Evolutionary conservation across 192 early-diverging fungal species (phyloP).

Genomic region (Backusella mclennaniae): DNA sequence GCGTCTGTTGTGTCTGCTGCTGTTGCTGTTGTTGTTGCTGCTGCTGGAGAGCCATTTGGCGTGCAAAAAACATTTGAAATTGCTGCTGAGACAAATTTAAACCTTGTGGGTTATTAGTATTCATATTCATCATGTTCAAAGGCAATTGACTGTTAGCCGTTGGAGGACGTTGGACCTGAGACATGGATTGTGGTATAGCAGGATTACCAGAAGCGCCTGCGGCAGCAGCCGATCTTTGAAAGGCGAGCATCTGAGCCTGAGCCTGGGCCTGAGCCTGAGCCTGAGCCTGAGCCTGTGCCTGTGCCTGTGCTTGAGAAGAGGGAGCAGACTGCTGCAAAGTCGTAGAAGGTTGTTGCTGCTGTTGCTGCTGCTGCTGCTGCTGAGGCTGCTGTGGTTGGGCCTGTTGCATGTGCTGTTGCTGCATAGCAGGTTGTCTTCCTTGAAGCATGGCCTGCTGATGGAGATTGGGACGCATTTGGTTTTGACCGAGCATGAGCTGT

Average conservation of each 20-base stretch:
- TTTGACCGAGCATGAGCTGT: conserved; percentile 24
- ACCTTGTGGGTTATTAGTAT: not conserved
- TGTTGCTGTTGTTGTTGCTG: conserved; percentile 24
- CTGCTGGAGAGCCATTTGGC: conserved; percentile 31
- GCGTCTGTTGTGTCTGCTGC: not conserved
- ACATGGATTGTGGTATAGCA: not conserved
- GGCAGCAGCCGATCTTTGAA: conserved; percentile 11
- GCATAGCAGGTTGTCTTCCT: conserved; percentile 14
- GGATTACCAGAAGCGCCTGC: not conserved
- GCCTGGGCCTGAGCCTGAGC: no score
- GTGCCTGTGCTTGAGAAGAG: conserved; percentile 27
- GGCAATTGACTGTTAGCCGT: not conserved
- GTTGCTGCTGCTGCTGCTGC: no score
- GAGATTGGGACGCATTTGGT: conserved; percentile 12
- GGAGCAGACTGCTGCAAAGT: not conserved
- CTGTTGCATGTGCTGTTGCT: conserved; percentile 26
- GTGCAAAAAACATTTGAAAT: conserved; percentile 23
- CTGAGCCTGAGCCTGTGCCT: conserved; percentile 3
- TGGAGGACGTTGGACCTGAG: not conserved
- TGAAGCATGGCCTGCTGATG: conserved; percentile 28
- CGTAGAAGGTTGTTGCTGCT: not conserved
- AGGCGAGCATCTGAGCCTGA: conserved; percentile 18
- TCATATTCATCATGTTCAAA: conserved; percentile 11
- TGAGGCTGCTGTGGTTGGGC: no score
- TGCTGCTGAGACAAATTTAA: conserved; percentile 21